A percentile compares a stretch with the other conserved stretches of the same genome.
Evolutionary conservation across 345 rosid genomes (phyloP).

Genomic region (Citrus maxima): DNA sequence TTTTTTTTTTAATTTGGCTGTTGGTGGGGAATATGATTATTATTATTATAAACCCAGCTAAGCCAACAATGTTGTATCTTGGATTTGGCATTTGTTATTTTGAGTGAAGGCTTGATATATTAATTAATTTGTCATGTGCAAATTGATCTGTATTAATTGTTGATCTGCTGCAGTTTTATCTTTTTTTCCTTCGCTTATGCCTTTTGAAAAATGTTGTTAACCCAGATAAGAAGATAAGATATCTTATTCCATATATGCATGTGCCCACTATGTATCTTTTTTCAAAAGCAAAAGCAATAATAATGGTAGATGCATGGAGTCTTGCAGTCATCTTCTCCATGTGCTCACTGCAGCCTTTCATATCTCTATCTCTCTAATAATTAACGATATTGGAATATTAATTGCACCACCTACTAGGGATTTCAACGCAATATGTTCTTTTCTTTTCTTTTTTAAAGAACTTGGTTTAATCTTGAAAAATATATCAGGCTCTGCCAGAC

Average conservation of each 20-base stretch:
- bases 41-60: conserved; percentile 10
- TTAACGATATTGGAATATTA: no score
- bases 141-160: not conserved
- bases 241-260: conserved; percentile 18
- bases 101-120: not conserved
- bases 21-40: conserved; percentile 16
- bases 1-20: not conserved
- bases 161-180: not conserved
- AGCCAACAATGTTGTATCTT: conserved; percentile 5
- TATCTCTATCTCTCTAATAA: not conserved
- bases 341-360: conserved; percentile 3
- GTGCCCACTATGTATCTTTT: conserved; percentile 22
- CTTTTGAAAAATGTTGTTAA: not conserved
- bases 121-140: conserved; percentile 7
- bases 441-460: not conserved
- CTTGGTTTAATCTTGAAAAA: not conserved
- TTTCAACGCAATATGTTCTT: not conserved
- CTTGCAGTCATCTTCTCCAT: conserved; percentile 11
- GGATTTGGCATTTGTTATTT: conserved; percentile 4
- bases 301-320: not conserved
- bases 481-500: not conserved
- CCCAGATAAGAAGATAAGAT: conserved; percentile 2
- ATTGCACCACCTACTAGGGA: no score
- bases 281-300: not conserved
- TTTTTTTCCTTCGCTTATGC: not conserved